A percentile compares a stretch with the other conserved stretches of the same genome.
phyloP scores from a whole-genome alignment of 176 grass and related monocot genomes.

The Oryza meridionalis region DNA sequence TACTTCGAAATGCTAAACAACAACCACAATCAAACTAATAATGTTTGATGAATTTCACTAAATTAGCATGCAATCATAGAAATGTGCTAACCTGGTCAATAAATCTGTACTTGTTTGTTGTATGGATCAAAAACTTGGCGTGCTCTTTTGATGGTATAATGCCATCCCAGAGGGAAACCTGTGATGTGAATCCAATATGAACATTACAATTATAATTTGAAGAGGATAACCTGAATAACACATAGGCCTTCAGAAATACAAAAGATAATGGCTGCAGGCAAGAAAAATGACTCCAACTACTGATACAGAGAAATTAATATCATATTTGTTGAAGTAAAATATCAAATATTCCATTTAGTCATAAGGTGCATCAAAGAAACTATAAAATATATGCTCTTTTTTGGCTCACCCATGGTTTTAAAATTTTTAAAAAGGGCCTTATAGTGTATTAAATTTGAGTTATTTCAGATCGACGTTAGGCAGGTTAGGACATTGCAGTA shows the following conservation, averaged over 20 bases:
- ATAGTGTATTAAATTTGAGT: neutral
- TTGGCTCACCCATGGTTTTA: neutral
- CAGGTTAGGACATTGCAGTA: neutral
- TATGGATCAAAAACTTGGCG: slow-evolving; percentile 88
- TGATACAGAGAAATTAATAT: neutral
- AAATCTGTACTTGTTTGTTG: slow-evolving; percentile 98
- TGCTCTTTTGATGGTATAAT: slow-evolving; percentile 95
- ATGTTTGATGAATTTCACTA: neutral
- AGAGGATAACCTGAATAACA: neutral
- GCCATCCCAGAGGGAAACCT: slow-evolving; percentile 99
- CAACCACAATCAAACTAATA: neutral
- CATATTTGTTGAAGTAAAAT: neutral
- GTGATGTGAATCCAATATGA: slow-evolving; percentile 24
- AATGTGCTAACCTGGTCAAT: slow-evolving; percentile 80
- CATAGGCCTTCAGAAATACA: neutral
- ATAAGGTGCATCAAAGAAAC: neutral
- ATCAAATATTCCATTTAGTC: neutral
- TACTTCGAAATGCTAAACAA: slow-evolving; percentile 5
- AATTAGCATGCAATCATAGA: slow-evolving; percentile 19
- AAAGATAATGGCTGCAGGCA: slow-evolving; percentile 1
- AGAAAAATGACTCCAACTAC: neutral
- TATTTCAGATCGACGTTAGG: neutral
- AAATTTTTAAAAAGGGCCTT: neutral
- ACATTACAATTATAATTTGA: neutral
- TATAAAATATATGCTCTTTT: neutral